Percentiles rank a stretch among this genome's conserved stretches.
phyloP scores from a whole-genome alignment of 2,329 filamentous ascomycete genomes.

The Pyrenochaeta sp. region DNA sequence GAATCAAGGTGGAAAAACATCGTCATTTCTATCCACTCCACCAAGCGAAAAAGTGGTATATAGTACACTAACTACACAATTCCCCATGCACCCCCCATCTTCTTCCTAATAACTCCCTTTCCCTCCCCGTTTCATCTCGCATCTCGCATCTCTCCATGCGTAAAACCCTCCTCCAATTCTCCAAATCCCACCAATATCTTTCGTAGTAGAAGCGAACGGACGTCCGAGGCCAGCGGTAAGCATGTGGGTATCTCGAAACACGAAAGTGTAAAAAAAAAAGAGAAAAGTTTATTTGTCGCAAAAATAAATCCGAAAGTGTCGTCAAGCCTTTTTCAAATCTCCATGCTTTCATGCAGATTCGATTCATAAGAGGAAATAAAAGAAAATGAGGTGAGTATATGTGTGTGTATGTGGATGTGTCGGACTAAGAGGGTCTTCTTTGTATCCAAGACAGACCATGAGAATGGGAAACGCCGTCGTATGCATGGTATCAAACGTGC shows the following conservation, averaged over 20 bases:
- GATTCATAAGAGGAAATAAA: no score
- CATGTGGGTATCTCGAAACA: conserved; percentile 45
- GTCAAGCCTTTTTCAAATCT: conserved; percentile 6
- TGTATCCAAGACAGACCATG: conserved; percentile 25
- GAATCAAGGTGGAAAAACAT: no score
- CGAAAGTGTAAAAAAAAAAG: conserved; percentile 14
- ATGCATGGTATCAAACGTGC: conserved; percentile 16
- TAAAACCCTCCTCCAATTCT: conserved; percentile 1
- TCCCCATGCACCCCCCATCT: no score
- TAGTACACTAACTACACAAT: no score
- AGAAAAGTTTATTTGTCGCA: no score
- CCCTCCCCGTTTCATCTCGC: no score
- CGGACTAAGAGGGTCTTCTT: conserved; percentile 4
- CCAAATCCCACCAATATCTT: conserved; percentile 8
- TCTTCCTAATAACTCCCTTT: no score
- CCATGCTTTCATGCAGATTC: background rate
- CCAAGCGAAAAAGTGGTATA: no score
- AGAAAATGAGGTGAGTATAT: conserved; percentile 3
- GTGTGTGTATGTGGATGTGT: no score
- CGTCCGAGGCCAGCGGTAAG: conserved; percentile 42
- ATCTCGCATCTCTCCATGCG: no score
- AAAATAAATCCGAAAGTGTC: no score
- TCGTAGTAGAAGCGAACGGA: conserved; percentile 39
- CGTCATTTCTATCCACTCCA: no score
- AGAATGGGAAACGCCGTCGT: conserved; percentile 4